Evolutionary conservation across 2,329 filamentous ascomycete species (phyloP).

Genomic region (Herpotrichia juniperi): DNA sequence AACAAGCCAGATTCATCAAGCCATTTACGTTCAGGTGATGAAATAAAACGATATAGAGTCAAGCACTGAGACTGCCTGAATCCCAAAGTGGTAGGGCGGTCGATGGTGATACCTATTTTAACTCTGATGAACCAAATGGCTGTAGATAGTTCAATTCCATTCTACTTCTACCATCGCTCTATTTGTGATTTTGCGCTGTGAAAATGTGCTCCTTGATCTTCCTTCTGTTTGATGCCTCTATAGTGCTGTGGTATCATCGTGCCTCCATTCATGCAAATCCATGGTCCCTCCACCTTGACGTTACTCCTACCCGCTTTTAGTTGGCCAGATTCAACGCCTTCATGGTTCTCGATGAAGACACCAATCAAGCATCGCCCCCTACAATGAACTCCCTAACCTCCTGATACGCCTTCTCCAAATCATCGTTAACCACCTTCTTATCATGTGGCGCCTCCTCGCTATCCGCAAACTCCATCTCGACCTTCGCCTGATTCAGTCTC

Average conservation of each 20-base stretch:
- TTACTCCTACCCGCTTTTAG: no score
- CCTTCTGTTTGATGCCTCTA: slow-evolving; percentile 1
- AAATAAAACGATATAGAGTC: slow-evolving; percentile 95
- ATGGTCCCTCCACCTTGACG: background rate
- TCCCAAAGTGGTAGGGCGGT: slow-evolving; percentile 53
- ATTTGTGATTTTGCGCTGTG: background rate
- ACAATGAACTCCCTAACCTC: slow-evolving; percentile 59
- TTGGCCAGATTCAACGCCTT: background rate
- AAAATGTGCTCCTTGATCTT: background rate
- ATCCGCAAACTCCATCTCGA: slow-evolving; percentile 50
- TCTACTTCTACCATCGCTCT: background rate
- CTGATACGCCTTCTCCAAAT: slow-evolving; percentile 57
- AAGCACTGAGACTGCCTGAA: slow-evolving; percentile 81
- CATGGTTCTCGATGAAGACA: background rate
- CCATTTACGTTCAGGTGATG: slow-evolving; percentile 81
- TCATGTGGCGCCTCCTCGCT: slow-evolving; percentile 55
- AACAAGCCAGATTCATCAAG: slow-evolving; percentile 67
- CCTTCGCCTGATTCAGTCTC: slow-evolving; percentile 54
- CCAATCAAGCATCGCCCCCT: slow-evolving; percentile 33
- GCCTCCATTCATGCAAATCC: background rate
- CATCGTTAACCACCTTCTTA: slow-evolving; percentile 58
- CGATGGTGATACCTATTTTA: slow-evolving; percentile 48
- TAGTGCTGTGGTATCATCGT: slow-evolving; percentile 15
- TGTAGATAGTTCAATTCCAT: slow-evolving; percentile 26
- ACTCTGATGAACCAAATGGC: slow-evolving; percentile 52